A percentile compares a stretch with the other conserved stretches of the same genome.
phyloP scores from a whole-genome alignment of 2,329 filamentous ascomycete species.

The Microascus cirrosus region DNA sequence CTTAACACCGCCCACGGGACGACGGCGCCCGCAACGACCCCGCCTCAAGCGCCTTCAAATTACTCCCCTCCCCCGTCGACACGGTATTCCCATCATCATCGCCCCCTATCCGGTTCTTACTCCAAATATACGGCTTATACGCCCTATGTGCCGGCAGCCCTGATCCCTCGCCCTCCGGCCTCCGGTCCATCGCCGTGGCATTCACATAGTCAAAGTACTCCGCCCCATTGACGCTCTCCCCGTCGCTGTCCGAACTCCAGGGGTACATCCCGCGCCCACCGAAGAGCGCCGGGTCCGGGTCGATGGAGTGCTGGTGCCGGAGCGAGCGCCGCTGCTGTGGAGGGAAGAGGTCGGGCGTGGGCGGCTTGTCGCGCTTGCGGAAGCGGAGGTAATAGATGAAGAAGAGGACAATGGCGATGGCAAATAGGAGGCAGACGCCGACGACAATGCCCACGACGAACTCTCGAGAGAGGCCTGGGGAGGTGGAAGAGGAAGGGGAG shows the following conservation, averaged over 20 bases:
- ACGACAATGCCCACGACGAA: slow-evolving; percentile 43
- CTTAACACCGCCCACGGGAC: neutral
- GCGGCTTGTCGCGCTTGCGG: slow-evolving; percentile 20
- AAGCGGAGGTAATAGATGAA: slow-evolving; percentile 31
- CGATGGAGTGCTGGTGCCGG: neutral
- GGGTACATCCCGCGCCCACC: neutral
- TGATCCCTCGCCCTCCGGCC: neutral
- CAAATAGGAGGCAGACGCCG: slow-evolving; percentile 25
- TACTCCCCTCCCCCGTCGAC: no score
- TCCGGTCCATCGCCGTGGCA: neutral
- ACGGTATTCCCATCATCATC: neutral
- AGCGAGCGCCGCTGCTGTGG: neutral
- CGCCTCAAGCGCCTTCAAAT: no score
- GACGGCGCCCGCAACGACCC: neutral
- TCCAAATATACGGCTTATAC: neutral
- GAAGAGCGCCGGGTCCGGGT: neutral
- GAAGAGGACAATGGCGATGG: slow-evolving; percentile 29
- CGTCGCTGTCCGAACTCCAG: neutral
- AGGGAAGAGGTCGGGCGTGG: neutral
- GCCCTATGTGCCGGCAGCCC: neutral
- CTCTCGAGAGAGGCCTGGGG: slow-evolving; percentile 24
- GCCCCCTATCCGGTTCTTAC: neutral
- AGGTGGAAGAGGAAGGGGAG: slow-evolving; percentile 13
- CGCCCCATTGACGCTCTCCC: neutral
- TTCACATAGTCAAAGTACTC: neutral